phyloP scores from a whole-genome alignment of 805 yeast genomes.

The Scheffersomyces amazonensis region DNA sequence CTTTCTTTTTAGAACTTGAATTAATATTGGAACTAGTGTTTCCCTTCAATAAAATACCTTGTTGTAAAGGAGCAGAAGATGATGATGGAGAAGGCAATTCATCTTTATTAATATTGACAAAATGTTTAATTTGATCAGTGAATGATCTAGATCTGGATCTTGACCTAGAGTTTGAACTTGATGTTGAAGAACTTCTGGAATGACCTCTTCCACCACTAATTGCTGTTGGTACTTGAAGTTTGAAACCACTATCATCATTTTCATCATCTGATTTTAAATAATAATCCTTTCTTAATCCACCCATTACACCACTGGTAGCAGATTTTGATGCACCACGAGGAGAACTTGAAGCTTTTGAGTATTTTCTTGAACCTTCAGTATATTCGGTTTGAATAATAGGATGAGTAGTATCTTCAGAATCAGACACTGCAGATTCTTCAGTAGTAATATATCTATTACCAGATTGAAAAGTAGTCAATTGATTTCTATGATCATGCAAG shows the following conservation, averaged over 20 bases:
- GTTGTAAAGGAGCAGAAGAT: conserved; percentile 7
- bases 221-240: conserved; percentile 11
- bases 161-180: conserved; percentile 15
- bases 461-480: conserved; percentile 29
- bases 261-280: conserved; percentile 17
- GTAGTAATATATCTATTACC: conserved; percentile 2
- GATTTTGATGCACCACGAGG: conserved; percentile 2
- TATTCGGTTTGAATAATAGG: neutral
- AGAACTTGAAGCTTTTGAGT: neutral
- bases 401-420: conserved; percentile 9
- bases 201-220: conserved; percentile 11
- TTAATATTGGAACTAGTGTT: neutral
- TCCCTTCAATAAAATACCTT: conserved; percentile 24
- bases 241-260: conserved; percentile 12
- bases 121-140: conserved; percentile 32
- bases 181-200: conserved; percentile 15
- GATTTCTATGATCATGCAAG: conserved; percentile 40
- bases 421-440: conserved; percentile 14
- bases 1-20: conserved; percentile 7
- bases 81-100: neutral
- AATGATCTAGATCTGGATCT: conserved; percentile 37
- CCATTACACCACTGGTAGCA: neutral
- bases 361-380: neutral
- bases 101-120: neutral
- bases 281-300: too few relatives aligned